Percentiles rank a stretch among this genome's conserved stretches.
Evolutionary conservation across 2,329 filamentous ascomycete genomes (phyloP).

Genomic region (Neonectria hederae): DNA sequence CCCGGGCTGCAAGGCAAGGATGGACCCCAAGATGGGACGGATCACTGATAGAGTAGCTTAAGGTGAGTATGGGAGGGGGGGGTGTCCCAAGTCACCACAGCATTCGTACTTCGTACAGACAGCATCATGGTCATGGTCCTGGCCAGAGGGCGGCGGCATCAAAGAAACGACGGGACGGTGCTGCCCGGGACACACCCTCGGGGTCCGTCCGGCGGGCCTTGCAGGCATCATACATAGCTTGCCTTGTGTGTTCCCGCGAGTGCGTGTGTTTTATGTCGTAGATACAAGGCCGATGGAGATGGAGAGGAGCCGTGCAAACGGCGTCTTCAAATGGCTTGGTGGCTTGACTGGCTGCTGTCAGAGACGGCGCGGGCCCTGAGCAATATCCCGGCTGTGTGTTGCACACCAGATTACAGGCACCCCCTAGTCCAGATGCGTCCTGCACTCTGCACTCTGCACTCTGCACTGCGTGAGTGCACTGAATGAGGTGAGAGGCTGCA

Average conservation of each 20-base stretch:
- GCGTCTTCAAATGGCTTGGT: constrained; percentile 12
- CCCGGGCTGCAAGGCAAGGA: constrained; percentile 28
- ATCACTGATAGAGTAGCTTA: not conserved
- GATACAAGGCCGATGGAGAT: constrained; percentile 27
- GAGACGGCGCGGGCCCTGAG: not conserved
- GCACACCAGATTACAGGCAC: constrained; percentile 5
- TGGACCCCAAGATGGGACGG: constrained; percentile 29
- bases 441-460: not conserved
- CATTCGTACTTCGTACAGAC: constrained; percentile 19
- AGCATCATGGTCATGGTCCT: constrained; percentile 9
- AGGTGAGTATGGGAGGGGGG: constrained; percentile 15
- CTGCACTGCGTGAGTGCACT: too few species aligned
- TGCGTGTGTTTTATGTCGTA: constrained; percentile 32
- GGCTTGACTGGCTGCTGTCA: constrained; percentile 27
- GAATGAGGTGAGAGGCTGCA: not conserved
- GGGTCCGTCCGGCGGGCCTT: constrained; percentile 27
- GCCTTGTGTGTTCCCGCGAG: constrained; percentile 36
- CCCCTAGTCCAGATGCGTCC: constrained; percentile 2
- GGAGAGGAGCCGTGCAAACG: constrained; percentile 31
- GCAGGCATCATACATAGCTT: constrained; percentile 34
- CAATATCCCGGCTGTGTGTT: not conserved
- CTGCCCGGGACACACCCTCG: constrained; percentile 29
- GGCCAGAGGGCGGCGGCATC: constrained; percentile 29
- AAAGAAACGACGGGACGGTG: constrained; percentile 30
- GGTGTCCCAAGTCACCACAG: constrained; percentile 29